phyloP scores from a whole-genome alignment of 2,329 filamentous ascomycete genomes.

The Ophiostoma tasmaniense region DNA sequence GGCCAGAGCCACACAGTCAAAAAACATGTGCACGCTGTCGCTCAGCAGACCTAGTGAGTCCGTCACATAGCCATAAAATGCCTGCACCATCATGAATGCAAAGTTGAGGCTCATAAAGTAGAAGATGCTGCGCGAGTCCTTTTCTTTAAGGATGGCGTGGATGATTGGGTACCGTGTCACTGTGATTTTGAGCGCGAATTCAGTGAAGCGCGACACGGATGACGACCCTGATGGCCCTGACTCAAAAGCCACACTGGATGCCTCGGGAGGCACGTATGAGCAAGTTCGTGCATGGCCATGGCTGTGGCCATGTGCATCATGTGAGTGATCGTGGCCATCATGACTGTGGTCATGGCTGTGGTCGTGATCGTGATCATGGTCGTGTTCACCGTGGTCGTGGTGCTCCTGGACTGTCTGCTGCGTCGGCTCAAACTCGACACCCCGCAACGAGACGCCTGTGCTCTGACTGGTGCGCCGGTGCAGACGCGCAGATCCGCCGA shows the following conservation, averaged over 20 bases:
- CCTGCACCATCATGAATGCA: conserved; percentile 86
- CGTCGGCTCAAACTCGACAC: conserved; percentile 20
- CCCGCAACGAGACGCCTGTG: conserved; percentile 17
- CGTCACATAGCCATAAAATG: conserved; percentile 87
- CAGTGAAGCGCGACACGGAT: conserved; percentile 61
- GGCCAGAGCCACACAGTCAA: conserved; percentile 86
- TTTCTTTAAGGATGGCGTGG: conserved; percentile 78
- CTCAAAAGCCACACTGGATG: conserved; percentile 23
- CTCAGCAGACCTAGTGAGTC: conserved; percentile 91
- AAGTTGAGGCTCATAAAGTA: conserved; percentile 99
- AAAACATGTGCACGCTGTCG: conserved; percentile 99
- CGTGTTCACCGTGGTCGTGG: not conserved
- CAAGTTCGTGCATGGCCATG: conserved; percentile 23
- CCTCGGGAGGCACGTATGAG: conserved; percentile 26
- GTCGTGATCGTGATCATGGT: conserved; percentile 3
- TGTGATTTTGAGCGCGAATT: conserved; percentile 60
- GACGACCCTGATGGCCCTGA: conserved; percentile 31
- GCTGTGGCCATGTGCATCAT: conserved; percentile 23
- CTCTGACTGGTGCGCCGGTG: conserved; percentile 23
- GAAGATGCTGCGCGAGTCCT: conserved; percentile 88
- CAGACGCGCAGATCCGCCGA: conserved; percentile 20
- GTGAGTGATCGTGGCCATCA: conserved; percentile 23
- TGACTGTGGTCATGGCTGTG: conserved; percentile 23
- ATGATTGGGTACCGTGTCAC: conserved; percentile 64
- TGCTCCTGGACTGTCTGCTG: not conserved